These are phyloP conservation scores for Amylocarpus encephaloides DNA, from an alignment of 2,329 filamentous ascomycete genomes.

Conservation along the genomic window DNA sequence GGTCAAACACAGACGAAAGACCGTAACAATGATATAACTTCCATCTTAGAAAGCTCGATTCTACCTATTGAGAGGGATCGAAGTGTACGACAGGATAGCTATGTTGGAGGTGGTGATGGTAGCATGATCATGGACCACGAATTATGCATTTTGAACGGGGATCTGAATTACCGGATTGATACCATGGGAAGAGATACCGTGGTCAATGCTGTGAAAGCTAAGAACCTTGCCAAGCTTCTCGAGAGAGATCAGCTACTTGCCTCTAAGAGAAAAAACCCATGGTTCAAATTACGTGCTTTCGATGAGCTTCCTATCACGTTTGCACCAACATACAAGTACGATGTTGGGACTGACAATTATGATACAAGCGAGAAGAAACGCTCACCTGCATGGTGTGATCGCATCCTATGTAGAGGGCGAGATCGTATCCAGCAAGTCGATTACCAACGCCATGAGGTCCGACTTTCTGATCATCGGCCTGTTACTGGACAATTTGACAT, in stretches of 20 bases:
- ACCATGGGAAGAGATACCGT: slow-evolving; percentile 93
- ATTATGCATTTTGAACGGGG: slow-evolving; percentile 92
- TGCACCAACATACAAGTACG: slow-evolving; percentile 96
- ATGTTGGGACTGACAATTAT: slow-evolving; percentile 89
- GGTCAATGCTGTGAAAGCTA: slow-evolving; percentile 72
- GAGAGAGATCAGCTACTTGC: slow-evolving; percentile 91
- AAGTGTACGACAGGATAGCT: slow-evolving; percentile 66
- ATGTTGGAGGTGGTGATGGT: slow-evolving; percentile 87
- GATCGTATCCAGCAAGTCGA: slow-evolving; percentile 81
- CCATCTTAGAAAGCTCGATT: slow-evolving; percentile 73
- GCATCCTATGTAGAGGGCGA: slow-evolving; percentile 75
- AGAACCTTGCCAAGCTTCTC: slow-evolving; percentile 78
- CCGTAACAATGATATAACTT: slow-evolving; percentile 86
- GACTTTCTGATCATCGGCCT: slow-evolving; percentile 86
- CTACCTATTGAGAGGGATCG: slow-evolving; percentile 68
- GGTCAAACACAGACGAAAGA: slow-evolving; percentile 86
- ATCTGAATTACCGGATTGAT: slow-evolving; percentile 97
- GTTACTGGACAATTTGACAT: slow-evolving; percentile 82
- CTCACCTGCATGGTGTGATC: slow-evolving; percentile 93
- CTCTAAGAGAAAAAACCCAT: slow-evolving; percentile 80
- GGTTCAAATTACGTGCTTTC: slow-evolving; percentile 82
- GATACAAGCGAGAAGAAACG: slow-evolving; percentile 93
- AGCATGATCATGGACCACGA: slow-evolving; percentile 95
- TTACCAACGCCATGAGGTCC: slow-evolving; percentile 82
- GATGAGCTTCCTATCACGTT: slow-evolving; percentile 88